Evolutionary conservation across 1,284 basidiomycete species (phyloP).

Genomic region (Termitomyces sp.): DNA sequence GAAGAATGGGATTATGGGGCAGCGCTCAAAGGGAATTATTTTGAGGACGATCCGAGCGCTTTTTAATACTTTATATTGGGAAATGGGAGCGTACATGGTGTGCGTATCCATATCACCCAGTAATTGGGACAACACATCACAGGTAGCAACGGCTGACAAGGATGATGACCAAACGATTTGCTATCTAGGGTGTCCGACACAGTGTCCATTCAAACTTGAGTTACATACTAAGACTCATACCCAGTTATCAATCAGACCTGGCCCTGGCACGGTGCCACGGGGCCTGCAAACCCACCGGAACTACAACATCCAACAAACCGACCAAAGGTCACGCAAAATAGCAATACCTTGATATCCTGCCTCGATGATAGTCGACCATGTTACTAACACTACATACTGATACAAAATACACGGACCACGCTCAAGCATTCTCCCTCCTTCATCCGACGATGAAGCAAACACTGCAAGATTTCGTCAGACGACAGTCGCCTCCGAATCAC

Average conservation of each 20-base stretch:
- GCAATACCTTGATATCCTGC: background rate
- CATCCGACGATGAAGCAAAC: background rate
- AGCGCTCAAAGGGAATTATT: slow-evolving; percentile 58
- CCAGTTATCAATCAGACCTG: no score
- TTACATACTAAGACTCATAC: no score
- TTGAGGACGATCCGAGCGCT: slow-evolving; percentile 51
- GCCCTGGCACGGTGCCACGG: no score
- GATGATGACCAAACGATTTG: no score
- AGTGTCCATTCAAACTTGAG: no score
- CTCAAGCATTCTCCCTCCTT: no score
- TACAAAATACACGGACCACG: background rate
- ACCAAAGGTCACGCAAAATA: background rate
- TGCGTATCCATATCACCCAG: background rate
- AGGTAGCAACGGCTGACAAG: no score
- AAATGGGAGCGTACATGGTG: no score
- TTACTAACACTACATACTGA: background rate
- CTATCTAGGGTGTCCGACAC: background rate
- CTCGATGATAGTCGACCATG: background rate
- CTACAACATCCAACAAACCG: background rate
- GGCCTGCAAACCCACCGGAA: background rate
- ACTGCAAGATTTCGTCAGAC: slow-evolving; percentile 1
- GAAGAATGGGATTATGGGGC: slow-evolving; percentile 41
- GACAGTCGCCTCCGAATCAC: slow-evolving; percentile 8
- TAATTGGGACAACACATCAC: no score
- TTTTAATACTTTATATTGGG: background rate